Base-by-base conservation (phyloP, 2,329 filamentous ascomycete species). In the Sporothrix globosa region DNA sequence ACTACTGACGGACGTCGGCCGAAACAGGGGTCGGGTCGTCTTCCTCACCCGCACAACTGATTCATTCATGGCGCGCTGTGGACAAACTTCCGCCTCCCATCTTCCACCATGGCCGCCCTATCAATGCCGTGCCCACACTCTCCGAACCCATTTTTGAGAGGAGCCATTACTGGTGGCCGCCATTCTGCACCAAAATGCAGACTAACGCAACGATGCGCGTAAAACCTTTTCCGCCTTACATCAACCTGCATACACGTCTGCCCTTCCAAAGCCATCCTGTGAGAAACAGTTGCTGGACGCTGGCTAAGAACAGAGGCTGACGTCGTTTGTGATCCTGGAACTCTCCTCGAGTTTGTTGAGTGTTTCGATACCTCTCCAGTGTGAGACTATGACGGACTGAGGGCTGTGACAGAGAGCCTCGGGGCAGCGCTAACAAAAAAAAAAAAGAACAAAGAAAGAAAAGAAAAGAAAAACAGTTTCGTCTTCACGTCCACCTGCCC, bases 211-310 rank as follows among this genome's bases (percentile, higher is more conserved):
- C 6, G 50, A 27, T 9, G 66, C 48, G 67, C 67, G 67, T 68
- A 60, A 68, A 68, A 68, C 67, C 24, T 68, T 68, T 68, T 60
- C 67, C 52, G 41, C 67, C 41, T 46, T 17, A 44, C 21, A 24
- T 65, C 44, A 34, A 48, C 21, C 41, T 44, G 39, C 60, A 63
- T 48, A 30, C 60, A 63, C 21, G 11, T 21, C 60, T 27, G 14
- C 21, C 61, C 21, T 13, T 24, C 30, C n/a, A 30, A 53, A 24
- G 10, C 50, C 34, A 34, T 68, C 66, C 34, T 68, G 66, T 68
- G 66, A 68, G 52, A 68, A n/a, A 39, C 50, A 67, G 21, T 0
- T 4, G 27, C 3, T 30, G 27, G 27, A 9, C 13, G 11, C 19
- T 27, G 44, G 44, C 44, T 4, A 17, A 46, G 41, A 44, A 11